phyloP scores from a whole-genome alignment of 2,329 filamentous ascomycete species.

The Waltergamsia citrina region DNA sequence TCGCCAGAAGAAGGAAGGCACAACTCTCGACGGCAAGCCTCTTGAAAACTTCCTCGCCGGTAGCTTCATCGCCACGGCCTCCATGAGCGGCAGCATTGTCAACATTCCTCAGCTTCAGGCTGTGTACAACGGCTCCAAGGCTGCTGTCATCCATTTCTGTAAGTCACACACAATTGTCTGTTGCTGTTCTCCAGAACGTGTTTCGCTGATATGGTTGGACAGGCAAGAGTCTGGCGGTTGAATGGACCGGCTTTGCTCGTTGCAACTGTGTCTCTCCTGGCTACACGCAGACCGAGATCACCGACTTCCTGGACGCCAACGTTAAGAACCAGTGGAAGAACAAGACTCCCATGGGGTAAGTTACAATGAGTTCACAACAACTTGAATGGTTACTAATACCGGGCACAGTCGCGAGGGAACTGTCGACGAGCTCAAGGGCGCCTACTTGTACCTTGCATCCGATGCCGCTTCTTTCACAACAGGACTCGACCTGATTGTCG shows the following conservation, averaged over 20 bases:
- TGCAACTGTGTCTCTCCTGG: conserved; percentile 66
- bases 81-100: conserved; percentile 69
- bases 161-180: too few relatives aligned
- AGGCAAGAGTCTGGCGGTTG: conserved; percentile 63
- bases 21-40: conserved; percentile 50
- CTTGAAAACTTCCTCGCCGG: conserved; percentile 52
- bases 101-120: conserved; percentile 70
- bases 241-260: conserved; percentile 68
- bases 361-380: conserved; percentile 5
- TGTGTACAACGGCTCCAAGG: conserved; percentile 66
- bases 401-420: conserved; percentile 53
- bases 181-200: neutral
- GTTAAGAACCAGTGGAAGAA: conserved; percentile 66
- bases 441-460: conserved; percentile 71
- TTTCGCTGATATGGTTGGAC: conserved; percentile 1
- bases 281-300: conserved; percentile 68
- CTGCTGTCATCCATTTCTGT: conserved; percentile 51
- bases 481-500: conserved; percentile 62
- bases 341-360: conserved; percentile 69
- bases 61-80: conserved; percentile 70
- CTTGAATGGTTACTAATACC: too few relatives aligned
- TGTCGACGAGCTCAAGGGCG: conserved; percentile 69
- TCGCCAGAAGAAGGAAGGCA: conserved; percentile 59
- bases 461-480: conserved; percentile 81
- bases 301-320: conserved; percentile 52